Percentiles rank a stretch among this genome's conserved stretches.
These are phyloP conservation scores for Mychonastes homosphaera DNA, from an alignment of 139 green algal species.

Conservation along the genomic window DNA sequence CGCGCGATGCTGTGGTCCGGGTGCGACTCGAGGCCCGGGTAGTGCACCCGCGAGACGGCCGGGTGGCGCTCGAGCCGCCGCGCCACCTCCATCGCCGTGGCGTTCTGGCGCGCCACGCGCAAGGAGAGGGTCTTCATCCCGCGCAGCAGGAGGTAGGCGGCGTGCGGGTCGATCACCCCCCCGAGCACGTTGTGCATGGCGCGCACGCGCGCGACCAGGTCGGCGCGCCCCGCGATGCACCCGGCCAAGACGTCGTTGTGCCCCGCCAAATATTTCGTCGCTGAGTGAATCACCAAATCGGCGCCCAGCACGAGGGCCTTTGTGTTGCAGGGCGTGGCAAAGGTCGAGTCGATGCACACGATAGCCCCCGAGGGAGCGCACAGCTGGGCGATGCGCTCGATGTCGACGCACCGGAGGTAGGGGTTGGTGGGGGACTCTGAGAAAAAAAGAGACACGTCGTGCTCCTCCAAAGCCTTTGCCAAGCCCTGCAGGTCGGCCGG, in stretches of 20 bases:
- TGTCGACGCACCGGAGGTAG: constrained; percentile 96
- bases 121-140: constrained; percentile 97
- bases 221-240: constrained; percentile 58
- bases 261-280: constrained; percentile 96
- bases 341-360: constrained; percentile 94
- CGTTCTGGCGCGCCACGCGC: constrained; percentile 78
- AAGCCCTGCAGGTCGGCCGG: constrained; percentile 81
- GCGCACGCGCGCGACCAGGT: constrained; percentile 65
- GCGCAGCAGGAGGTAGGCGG: constrained; percentile 88
- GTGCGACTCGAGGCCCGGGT: constrained; percentile 79
- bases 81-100: constrained; percentile 58
- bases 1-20: constrained; percentile 88
- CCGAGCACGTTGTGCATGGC: constrained; percentile 96
- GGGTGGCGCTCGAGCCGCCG: constrained; percentile 74
- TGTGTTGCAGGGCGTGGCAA: constrained; percentile 89
- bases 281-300: constrained; percentile 96
- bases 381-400: constrained; percentile 63
- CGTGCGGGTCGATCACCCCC: constrained; percentile 92
- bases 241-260: constrained; percentile 98
- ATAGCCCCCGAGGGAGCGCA: constrained; percentile 47
- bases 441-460: constrained; percentile 79
- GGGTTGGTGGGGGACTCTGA: constrained; percentile 98
- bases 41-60: constrained; percentile 63
- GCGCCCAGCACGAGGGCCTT: constrained; percentile 71
- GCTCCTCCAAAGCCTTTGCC: constrained; percentile 13